Percentiles rank a stretch among this genome's conserved stretches.
Conservation (phyloP, 2,329 filamentous ascomycete species). For the Phialocephala sp. region DNA sequence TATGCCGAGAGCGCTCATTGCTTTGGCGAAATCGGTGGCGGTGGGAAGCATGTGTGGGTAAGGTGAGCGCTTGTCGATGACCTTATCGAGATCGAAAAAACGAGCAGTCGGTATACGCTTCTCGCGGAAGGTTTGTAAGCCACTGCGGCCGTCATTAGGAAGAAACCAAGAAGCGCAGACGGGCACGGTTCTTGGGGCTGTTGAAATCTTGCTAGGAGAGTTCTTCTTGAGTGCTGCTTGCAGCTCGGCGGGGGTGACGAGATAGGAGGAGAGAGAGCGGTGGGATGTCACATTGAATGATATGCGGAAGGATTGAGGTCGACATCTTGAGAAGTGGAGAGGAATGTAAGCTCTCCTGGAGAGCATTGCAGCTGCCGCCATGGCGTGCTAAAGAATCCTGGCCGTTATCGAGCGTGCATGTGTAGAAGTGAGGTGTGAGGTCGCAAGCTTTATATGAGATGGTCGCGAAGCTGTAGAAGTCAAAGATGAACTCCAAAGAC, state of each 20-base stretch:
- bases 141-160: conserved; percentile 85
- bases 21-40: conserved; percentile 78
- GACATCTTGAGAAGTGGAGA: conserved; percentile 23
- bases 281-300: conserved; percentile 44
- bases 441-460: neutral
- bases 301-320: conserved; percentile 27
- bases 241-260: conserved; percentile 85
- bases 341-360: conserved; percentile 29
- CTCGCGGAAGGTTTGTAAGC: conserved; percentile 79
- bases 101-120: conserved; percentile 86
- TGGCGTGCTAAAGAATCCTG: conserved; percentile 34
- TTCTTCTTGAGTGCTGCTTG: conserved; percentile 82
- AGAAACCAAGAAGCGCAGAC: conserved; percentile 96
- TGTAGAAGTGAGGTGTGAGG: conserved; percentile 14
- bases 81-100: conserved; percentile 94
- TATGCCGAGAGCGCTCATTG: conserved; percentile 90
- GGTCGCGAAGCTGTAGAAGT: conserved; percentile 21
- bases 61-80: conserved; percentile 84
- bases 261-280: conserved; percentile 75
- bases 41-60: conserved; percentile 97
- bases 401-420: conserved; percentile 34
- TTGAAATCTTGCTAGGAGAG: conserved; percentile 77
- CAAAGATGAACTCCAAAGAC: conserved; percentile 2
- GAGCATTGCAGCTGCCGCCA: conserved; percentile 38
- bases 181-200: conserved; percentile 82